Conservation (phyloP, 768 basidiomycete genomes). For the Kwoniella dendrophila region DNA sequence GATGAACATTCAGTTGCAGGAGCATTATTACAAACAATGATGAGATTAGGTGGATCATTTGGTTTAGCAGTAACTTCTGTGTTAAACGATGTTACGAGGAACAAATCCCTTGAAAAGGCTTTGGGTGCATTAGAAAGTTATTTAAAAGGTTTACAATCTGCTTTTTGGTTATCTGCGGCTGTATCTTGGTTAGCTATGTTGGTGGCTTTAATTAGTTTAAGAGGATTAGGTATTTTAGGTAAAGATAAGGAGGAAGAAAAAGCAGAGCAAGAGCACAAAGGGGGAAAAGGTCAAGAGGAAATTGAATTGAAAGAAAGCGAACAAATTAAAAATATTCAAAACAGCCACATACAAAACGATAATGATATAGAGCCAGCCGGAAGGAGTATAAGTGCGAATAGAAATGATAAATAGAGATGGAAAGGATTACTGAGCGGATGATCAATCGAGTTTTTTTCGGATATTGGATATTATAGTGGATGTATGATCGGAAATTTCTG, state of each 20-base stretch:
- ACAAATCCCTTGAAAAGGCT: constrained; percentile 24
- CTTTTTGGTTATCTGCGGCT: constrained; percentile 49
- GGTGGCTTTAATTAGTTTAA: constrained; percentile 32
- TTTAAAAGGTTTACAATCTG: constrained; percentile 43
- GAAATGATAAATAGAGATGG: too few species aligned
- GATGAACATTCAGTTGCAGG: constrained; percentile 47
- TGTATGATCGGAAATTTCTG: too few species aligned
- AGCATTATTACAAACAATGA: constrained; percentile 46
- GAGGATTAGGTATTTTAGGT: constrained; percentile 44
- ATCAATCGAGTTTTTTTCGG: too few species aligned
- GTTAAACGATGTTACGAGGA: constrained; percentile 23
- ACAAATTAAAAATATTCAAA: too few species aligned
- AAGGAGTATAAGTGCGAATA: too few species aligned
- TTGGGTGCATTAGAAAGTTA: constrained; percentile 12
- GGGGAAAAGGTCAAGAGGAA: neutral
- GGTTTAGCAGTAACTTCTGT: constrained; percentile 48
- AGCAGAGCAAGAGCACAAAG: neutral
- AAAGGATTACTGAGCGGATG: too few species aligned
- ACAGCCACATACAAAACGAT: too few species aligned
- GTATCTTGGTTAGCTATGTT: constrained; percentile 31
- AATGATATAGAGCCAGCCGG: too few species aligned
- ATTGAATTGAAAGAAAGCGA: too few species aligned
- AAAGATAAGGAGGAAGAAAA: constrained; percentile 9
- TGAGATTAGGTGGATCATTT: constrained; percentile 48
- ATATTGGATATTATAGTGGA: too few species aligned